These are phyloP conservation scores for Rhodamnia rubescens DNA, from an alignment of 345 rosid genomes.

Conservation along the genomic window DNA sequence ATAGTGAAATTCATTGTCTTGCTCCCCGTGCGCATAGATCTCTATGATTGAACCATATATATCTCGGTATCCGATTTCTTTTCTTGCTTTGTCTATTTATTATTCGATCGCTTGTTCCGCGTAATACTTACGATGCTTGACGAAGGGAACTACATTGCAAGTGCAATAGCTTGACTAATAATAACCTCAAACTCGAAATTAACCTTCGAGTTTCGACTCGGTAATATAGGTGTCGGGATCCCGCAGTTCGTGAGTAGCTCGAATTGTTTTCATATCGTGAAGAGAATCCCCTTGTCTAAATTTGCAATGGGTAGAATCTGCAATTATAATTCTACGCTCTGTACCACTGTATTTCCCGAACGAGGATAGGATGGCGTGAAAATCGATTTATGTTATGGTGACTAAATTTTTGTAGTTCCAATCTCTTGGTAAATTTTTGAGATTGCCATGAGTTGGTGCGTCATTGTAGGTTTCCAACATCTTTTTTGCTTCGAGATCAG, in stretches of 20 bases:
- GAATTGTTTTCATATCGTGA: not conserved
- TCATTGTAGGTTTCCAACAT: not conserved
- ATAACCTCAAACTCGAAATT: not conserved
- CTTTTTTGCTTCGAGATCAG: not conserved
- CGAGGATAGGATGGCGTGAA: not conserved
- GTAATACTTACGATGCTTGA: not conserved
- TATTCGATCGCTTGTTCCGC: not conserved
- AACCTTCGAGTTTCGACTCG: not conserved
- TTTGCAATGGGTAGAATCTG: not conserved
- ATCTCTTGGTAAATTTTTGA: not conserved
- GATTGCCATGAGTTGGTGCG: not conserved
- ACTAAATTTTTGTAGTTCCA: not conserved
- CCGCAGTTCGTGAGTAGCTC: not conserved
- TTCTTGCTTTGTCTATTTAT: too few relatives aligned
- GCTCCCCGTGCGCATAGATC: too few relatives aligned
- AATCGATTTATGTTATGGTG: not conserved
- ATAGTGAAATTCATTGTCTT: too few relatives aligned
- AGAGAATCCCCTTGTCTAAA: too few relatives aligned
- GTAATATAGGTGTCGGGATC: not conserved
- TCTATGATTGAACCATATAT: too few relatives aligned
- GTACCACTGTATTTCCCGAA: fast-evolving
- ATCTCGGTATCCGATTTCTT: too few relatives aligned
- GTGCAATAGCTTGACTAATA: not conserved
- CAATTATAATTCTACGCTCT: not conserved
- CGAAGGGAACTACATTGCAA: not conserved